phyloP scores from a whole-genome alignment of 352 stramenopile genomes.

The Phytophthora pini region DNA sequence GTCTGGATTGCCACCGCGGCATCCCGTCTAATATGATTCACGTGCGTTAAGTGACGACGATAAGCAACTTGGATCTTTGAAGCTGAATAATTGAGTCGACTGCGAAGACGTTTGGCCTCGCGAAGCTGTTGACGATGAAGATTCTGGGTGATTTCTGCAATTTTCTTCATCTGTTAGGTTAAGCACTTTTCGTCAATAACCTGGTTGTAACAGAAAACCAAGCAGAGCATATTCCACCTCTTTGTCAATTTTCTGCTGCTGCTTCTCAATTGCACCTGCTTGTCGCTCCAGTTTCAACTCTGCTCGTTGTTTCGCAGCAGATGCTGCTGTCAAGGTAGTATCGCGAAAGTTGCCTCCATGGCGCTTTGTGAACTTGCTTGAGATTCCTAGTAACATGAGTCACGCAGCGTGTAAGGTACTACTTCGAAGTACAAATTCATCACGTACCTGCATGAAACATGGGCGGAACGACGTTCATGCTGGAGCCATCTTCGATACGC shows the following conservation, averaged over 20 bases:
- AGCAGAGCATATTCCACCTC: slow-evolving; percentile 44
- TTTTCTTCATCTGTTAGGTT: slow-evolving; percentile 71
- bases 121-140: slow-evolving; percentile 72
- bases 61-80: slow-evolving; percentile 58
- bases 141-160: slow-evolving; percentile 70
- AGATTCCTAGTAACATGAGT: slow-evolving; percentile 57
- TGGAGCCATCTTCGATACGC: slow-evolving; percentile 40
- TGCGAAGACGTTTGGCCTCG: slow-evolving; percentile 68
- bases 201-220: not conserved
- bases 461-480: slow-evolving; percentile 37
- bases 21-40: slow-evolving; percentile 20
- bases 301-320: slow-evolving; percentile 65
- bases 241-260: slow-evolving; percentile 80
- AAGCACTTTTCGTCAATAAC: slow-evolving; percentile 5
- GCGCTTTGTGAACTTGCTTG: slow-evolving; percentile 84
- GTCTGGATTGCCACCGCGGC: slow-evolving; percentile 55
- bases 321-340: slow-evolving; percentile 74
- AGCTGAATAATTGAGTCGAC: slow-evolving; percentile 57
- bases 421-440: not conserved
- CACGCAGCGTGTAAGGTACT: not conserved
- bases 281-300: slow-evolving; percentile 73
- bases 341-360: slow-evolving; percentile 77
- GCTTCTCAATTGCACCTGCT: slow-evolving; percentile 73
- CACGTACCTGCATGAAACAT: slow-evolving; percentile 50
- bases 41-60: slow-evolving; percentile 29